These are phyloP conservation scores for Brassica nigra DNA, from an alignment of 345 rosid genomes.

Conservation along the genomic window DNA sequence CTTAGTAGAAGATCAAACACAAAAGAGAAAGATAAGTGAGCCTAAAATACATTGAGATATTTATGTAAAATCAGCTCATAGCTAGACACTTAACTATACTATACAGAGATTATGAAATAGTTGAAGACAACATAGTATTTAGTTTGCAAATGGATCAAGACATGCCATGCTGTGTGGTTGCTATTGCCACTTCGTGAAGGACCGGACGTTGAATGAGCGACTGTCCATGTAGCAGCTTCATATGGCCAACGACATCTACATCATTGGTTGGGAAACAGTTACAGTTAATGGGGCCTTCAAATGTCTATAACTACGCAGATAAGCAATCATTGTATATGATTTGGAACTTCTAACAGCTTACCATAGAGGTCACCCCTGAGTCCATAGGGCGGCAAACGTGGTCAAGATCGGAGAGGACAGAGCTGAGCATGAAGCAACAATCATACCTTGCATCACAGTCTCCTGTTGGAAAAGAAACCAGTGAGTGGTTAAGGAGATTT, in stretches of 20 bases:
- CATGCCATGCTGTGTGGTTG: neutral
- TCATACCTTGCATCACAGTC: neutral
- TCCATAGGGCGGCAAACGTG: neutral
- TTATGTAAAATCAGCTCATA: neutral
- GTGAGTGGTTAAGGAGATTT: neutral
- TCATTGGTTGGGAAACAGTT: neutral
- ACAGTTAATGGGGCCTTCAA: neutral
- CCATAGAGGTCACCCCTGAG: neutral
- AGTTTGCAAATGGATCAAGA: neutral
- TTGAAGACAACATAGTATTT: neutral
- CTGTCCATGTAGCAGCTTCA: neutral
- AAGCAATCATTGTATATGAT: neutral
- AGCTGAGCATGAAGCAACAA: no score
- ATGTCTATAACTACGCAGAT: neutral
- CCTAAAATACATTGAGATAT: neutral
- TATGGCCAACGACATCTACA: neutral
- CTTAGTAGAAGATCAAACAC: neutral
- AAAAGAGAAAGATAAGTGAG: neutral
- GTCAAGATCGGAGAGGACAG: neutral
- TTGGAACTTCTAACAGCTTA: neutral
- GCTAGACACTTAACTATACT: neutral
- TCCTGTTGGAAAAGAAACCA: neutral
- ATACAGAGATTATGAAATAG: neutral
- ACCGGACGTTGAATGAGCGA: neutral
- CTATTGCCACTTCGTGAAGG: neutral